Evolutionary conservation across 441 rosid genomes (phyloP), one percentile per base, ranked within the genome.

Genomic region (Eutrema salsugineum): DNA sequence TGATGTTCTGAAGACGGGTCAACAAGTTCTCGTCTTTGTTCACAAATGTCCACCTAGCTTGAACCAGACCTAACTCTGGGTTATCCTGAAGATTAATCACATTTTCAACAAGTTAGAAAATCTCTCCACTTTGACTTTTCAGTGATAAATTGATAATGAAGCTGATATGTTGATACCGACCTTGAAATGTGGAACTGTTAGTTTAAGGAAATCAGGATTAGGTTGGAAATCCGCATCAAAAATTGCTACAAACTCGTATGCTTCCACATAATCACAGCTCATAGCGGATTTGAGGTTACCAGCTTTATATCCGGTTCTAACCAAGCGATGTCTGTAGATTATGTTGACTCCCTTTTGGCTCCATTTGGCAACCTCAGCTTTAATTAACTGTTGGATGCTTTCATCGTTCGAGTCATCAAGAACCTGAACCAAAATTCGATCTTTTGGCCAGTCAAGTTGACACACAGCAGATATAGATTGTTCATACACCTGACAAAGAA

Each of bases 201-300:
- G 81, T 82, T 79, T 87, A 48, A 94, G 97, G 73, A 87, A 90
- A 71, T 90, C 94, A 2, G 94, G 88, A 49, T 83, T 86, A 8
- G 97, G 98, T 43, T 86, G 94, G 78, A 94, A 94, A 83, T 94
- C 98, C 0, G 98, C 94, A 61, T 94, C 98, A 61, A 94, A 94
- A 49, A 94, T 91, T 2, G 96, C 94, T 22, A 91, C 98, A 72
- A 86, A 91, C 87, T 94, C 95, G 8, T 87, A 91, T 27, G 84
- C 86, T 71, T 81, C 81, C 11, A 88, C 84, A 48, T 90, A 91
- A 68, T 93, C 96, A 70, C 94, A 91, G 71, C 87, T 79, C 96
- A 91, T 91, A 20, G 96, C 97, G 1, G 98, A 94, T 76, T 91
- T 91, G 78, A 94, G 98, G 85, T 94, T 94, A 62, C 98, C 98